These are phyloP conservation scores for Zostera marina DNA, from an alignment of 116 monocot genomes.

Conservation along the genomic window DNA sequence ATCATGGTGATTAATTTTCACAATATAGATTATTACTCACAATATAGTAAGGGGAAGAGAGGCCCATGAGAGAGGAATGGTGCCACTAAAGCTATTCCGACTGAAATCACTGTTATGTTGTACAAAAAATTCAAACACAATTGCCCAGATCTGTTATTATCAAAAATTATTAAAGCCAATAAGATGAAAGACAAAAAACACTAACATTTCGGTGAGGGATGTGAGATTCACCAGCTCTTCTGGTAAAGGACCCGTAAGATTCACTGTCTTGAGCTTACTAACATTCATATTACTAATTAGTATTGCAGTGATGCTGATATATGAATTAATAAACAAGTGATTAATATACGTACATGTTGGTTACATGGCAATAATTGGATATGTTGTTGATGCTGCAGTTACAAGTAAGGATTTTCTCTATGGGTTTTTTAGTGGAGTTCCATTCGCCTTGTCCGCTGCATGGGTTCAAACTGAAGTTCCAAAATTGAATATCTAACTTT, in stretches of 20 bases:
- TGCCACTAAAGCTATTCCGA: conserved; percentile 32
- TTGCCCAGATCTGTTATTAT: too few species aligned
- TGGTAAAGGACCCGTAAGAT: too few species aligned
- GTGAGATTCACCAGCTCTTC: too few species aligned
- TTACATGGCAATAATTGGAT: conserved; percentile 14
- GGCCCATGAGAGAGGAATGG: conserved; percentile 16
- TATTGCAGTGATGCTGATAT: background rate
- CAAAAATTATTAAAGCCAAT: too few species aligned
- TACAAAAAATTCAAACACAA: background rate
- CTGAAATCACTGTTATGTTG: conserved; percentile 14
- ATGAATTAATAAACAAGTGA: background rate
- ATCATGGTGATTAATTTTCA: background rate
- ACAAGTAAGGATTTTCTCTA: conserved; percentile 4
- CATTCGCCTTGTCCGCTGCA: background rate
- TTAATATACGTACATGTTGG: conserved; percentile 14
- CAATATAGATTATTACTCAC: background rate
- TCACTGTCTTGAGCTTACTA: conserved; percentile 26
- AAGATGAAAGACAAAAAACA: too few species aligned
- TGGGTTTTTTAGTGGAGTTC: background rate
- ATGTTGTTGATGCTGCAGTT: conserved; percentile 13
- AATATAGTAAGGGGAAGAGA: too few species aligned
- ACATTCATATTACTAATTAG: background rate
- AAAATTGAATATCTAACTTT: conserved; percentile 5
- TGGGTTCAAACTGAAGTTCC: conserved; percentile 9
- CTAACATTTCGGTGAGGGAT: too few species aligned